Base-by-base conservation (phyloP, 164 flowering plant genomes). In the Vitis riparia region DNA sequence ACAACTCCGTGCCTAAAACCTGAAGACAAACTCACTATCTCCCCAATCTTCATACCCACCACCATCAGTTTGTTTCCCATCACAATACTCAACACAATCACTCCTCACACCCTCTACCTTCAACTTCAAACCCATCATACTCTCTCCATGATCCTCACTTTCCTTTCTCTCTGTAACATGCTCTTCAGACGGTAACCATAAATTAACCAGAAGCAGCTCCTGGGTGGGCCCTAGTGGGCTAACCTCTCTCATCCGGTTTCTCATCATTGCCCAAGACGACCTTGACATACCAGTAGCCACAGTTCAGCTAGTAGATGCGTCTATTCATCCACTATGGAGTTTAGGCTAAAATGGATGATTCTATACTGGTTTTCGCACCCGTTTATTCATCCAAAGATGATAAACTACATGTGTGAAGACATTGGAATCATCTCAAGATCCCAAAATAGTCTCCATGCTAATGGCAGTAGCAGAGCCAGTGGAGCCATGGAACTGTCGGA, bases 201-300 rank as follows among this genome's bases (percentile, higher is more conserved):
- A 59, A 62, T 32, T 53, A 10, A 15, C 52, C 1, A 71, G 68
- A 44, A 11, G 68, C 55, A 37, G 80, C 60, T 91, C 97, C 17
- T 92, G 97, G 98, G 92, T 89, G 19, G 91, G 97, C 78, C 97
- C 97, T 11, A 90, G 88, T 59, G 91, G 99, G 99, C 85, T 94
- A 50, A 86, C 97, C 13, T 84, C 93, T 23, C 73, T 94, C 11
- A 65, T 88, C 13, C 81, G 79, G 13, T 75, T 88, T 44, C 64
- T 91, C 2, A 67, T 84, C 60, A 11, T 69, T 1, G 58, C 70
- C 58, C 47, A 61, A 11, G 88, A 85, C 59, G 93, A 86, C 44
- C 91, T 97, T 3, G 84, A 82, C 62, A 94, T 94, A n/a, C 99
- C 99, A 76, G 49, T 87, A 6, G 99, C 97, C 11, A 78, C 47